Evolutionary conservation across 352 stramenopile species (phyloP).

Genomic region (Phytophthora sojae): DNA sequence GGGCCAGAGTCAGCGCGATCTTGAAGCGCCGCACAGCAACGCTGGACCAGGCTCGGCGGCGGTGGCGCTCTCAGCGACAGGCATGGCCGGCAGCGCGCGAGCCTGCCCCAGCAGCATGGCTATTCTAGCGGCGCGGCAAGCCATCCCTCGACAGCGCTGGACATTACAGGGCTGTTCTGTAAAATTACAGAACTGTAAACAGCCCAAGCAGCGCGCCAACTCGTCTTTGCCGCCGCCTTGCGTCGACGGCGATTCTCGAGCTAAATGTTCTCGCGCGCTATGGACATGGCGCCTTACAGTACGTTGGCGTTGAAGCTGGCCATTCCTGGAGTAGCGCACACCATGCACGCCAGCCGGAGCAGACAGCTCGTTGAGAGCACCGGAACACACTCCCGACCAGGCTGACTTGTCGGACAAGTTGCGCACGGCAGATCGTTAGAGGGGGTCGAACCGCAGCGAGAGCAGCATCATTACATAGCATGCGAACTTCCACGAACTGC

Average conservation of each 20-base stretch:
- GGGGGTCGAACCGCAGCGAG: not conserved
- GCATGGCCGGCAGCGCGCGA: not conserved
- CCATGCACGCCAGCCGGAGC: too few relatives aligned
- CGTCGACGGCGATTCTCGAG: conserved; percentile 1
- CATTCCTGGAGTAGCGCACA: too few relatives aligned
- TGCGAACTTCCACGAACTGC: not conserved
- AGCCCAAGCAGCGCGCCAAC: not conserved
- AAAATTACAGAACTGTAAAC: too few relatives aligned
- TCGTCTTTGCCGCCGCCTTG: conserved; percentile 18
- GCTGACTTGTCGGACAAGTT: too few relatives aligned
- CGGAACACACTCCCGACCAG: not conserved
- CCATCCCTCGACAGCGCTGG: not conserved
- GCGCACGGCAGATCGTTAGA: not conserved
- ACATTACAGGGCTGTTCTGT: too few relatives aligned
- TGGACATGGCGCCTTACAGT: conserved; percentile 6
- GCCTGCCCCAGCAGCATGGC: not conserved
- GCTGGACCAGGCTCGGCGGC: not conserved
- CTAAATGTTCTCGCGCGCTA: conserved; percentile 11
- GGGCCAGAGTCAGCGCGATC: conserved; percentile 22
- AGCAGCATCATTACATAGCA: not conserved
- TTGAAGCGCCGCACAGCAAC: conserved; percentile 20
- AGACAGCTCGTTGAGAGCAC: not conserved
- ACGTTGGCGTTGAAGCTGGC: conserved; percentile 3
- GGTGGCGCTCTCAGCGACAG: too few relatives aligned
- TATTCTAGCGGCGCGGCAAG: not conserved